These are phyloP conservation scores for Penicillium palitans DNA, from an alignment of 2,329 filamentous ascomycete genomes.

Conservation along the genomic window DNA sequence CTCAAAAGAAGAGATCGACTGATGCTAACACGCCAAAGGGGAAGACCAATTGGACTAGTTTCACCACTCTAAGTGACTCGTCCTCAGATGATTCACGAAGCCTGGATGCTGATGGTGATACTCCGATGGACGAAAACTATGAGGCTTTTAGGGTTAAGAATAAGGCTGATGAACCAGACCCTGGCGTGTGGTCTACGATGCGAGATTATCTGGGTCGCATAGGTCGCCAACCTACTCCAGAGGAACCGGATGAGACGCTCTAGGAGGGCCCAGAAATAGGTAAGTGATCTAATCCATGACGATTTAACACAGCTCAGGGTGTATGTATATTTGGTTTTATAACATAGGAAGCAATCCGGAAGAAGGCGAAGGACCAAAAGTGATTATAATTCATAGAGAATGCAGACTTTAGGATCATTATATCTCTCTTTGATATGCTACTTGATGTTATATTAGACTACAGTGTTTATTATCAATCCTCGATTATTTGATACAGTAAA, in stretches of 20 bases:
- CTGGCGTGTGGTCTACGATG: not conserved
- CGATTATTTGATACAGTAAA: not conserved
- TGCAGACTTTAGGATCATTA: not conserved
- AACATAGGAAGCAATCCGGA: no score
- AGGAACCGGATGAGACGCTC: not conserved
- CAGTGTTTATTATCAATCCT: not conserved
- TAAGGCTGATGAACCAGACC: not conserved
- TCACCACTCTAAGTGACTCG: not conserved
- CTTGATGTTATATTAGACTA: not conserved
- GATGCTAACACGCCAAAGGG: not conserved
- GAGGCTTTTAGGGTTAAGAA: not conserved
- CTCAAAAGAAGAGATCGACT: not conserved
- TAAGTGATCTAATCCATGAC: not conserved
- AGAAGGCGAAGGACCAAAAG: not conserved
- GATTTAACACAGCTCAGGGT: not conserved
- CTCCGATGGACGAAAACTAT: not conserved
- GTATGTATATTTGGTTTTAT: not conserved
- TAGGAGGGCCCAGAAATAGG: not conserved
- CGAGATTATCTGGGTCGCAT: not conserved
- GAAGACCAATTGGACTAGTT: not conserved
- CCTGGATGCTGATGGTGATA: not conserved
- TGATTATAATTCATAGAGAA: not conserved
- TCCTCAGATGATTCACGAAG: not conserved
- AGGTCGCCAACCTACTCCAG: not conserved
- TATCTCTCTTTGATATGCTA: no score